Conservation (phyloP, 768 basidiomycete genomes). For the Serendipita sp. region DNA sequence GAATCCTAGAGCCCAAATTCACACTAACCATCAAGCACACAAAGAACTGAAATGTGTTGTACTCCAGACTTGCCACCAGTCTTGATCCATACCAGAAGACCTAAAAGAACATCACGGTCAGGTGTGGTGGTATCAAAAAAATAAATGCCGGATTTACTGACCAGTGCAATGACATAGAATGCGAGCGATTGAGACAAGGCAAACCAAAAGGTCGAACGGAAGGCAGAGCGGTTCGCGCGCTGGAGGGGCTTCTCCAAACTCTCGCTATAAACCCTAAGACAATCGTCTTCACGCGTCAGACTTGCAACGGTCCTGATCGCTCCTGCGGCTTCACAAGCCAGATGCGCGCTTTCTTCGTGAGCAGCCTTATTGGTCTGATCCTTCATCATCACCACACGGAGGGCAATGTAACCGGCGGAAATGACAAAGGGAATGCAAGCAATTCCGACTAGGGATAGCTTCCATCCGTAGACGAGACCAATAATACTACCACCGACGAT, state of each 20-base stretch:
- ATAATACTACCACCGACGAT: conserved; percentile 55
- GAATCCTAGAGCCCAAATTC: background rate
- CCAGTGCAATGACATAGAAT: conserved; percentile 74
- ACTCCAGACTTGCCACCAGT: conserved; percentile 41
- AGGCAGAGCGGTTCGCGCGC: conserved; percentile 43
- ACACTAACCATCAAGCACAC: conserved; percentile 58
- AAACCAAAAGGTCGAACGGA: conserved; percentile 52
- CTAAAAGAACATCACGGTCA: no score
- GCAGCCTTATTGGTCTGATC: conserved; percentile 66
- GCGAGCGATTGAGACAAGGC: conserved; percentile 56
- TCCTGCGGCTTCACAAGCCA: conserved; percentile 83
- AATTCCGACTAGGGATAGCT: conserved; percentile 68
- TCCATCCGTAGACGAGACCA: conserved; percentile 64
- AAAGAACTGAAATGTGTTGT: conserved; percentile 55
- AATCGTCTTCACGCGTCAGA: conserved; percentile 75
- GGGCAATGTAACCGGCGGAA: conserved; percentile 70
- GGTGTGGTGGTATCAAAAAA: no score
- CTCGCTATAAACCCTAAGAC: conserved; percentile 43
- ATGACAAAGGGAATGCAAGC: conserved; percentile 56
- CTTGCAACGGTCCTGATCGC: conserved; percentile 84
- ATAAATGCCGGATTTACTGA: no score
- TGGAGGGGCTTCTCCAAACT: conserved; percentile 58
- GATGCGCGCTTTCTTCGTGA: conserved; percentile 68
- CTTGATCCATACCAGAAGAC: conserved; percentile 58
- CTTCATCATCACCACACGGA: conserved; percentile 78